Percentiles rank a stretch among this genome's conserved stretches.
phyloP scores from a whole-genome alignment of 2,329 filamentous ascomycete species.

The Botrytis fabae region DNA sequence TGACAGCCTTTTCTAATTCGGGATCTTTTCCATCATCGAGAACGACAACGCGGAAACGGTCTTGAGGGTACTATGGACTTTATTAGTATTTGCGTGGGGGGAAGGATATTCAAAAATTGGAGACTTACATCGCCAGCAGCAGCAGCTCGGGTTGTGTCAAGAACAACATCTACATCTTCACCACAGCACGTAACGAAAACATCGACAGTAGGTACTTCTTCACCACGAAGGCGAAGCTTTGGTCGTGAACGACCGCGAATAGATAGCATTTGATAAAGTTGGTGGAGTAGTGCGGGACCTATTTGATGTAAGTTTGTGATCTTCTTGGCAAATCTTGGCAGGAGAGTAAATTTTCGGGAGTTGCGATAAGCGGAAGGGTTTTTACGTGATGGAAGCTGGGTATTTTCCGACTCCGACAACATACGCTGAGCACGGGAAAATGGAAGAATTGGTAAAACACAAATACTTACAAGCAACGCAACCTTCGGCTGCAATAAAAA shows the following conservation, averaged over 20 bases:
- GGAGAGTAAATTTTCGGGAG: not conserved
- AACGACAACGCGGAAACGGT: constrained; percentile 55
- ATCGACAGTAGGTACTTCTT: constrained; percentile 53
- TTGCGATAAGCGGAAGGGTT: not conserved
- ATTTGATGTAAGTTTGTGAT: constrained; percentile 14
- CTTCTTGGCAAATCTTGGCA: not conserved
- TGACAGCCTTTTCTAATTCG: constrained; percentile 45
- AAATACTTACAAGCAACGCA: constrained; percentile 44
- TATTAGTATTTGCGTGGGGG: not conserved
- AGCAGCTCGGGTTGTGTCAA: constrained; percentile 49
- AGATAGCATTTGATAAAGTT: constrained; percentile 58
- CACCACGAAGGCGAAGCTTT: constrained; percentile 47
- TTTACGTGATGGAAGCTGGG: not conserved
- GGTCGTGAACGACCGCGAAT: constrained; percentile 55
- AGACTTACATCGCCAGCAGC: constrained; percentile 48
- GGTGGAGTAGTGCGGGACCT: constrained; percentile 57
- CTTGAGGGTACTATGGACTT: constrained; percentile 46
- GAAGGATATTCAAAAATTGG: not conserved
- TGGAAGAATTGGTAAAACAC: not conserved
- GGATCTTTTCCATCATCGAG: constrained; percentile 55
- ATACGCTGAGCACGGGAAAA: not conserved
- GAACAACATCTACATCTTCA: constrained; percentile 55
- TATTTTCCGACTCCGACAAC: not conserved
- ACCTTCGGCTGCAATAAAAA: constrained; percentile 57
- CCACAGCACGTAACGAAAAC: constrained; percentile 59